phyloP scores from a whole-genome alignment of 768 basidiomycete genomes.

The Lactarius sp. region DNA sequence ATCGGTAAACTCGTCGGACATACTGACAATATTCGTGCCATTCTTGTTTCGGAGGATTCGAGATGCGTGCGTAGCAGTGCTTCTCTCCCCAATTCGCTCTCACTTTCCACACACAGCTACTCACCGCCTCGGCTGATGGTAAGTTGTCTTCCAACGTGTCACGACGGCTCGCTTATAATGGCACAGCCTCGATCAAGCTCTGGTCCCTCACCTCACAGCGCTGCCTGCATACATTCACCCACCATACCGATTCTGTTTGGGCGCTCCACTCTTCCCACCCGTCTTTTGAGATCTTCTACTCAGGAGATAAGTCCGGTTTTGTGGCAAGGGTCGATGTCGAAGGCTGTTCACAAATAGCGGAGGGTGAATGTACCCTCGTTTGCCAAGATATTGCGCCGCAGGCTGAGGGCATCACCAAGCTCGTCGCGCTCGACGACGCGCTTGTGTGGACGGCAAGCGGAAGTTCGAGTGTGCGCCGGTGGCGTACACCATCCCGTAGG shows the following conservation, averaged over 20 bases:
- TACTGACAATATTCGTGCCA: slow-evolving; percentile 92
- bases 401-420: slow-evolving; percentile 72
- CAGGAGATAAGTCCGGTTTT: slow-evolving; percentile 87
- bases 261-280: slow-evolving; percentile 86
- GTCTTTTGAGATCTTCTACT: slow-evolving; percentile 84
- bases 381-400: slow-evolving; percentile 50
- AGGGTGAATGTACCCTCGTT: slow-evolving; percentile 85
- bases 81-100: slow-evolving; percentile 16
- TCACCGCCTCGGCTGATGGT: slow-evolving; percentile 81
- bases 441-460: slow-evolving; percentile 90
- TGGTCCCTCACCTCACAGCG: slow-evolving; percentile 90
- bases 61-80: slow-evolving; percentile 61
- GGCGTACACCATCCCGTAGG: slow-evolving; percentile 61
- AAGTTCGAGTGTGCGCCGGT: slow-evolving; percentile 73
- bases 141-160: slow-evolving; percentile 16
- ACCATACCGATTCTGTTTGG: slow-evolving; percentile 95
- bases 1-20: slow-evolving; percentile 89
- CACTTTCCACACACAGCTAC: slow-evolving; percentile 41
- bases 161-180: slow-evolving; percentile 17
- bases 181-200: slow-evolving; percentile 72
- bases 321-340: slow-evolving; percentile 92
- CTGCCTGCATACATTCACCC: slow-evolving; percentile 92
- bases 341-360: slow-evolving; percentile 69
- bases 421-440: slow-evolving; percentile 77
- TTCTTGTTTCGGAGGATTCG: slow-evolving; percentile 85